Evolutionary conservation across 2,329 filamentous ascomycete species (phyloP).

Genomic region (Scedosporium boydii): DNA sequence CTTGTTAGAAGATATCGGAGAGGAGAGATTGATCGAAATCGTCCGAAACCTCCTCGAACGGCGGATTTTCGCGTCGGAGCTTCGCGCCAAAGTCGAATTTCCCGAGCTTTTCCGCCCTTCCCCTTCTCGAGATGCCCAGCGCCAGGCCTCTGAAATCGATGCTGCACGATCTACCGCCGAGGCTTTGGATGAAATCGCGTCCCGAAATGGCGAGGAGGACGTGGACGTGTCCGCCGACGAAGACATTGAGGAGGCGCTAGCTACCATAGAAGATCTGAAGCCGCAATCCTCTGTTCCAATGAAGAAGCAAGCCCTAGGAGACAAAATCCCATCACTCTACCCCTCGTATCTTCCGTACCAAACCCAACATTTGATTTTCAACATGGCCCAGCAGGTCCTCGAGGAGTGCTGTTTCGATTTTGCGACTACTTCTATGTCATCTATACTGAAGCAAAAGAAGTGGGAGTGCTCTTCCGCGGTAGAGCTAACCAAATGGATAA

Average conservation of each 20-base stretch:
- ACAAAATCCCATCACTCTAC: slow-evolving; percentile 16
- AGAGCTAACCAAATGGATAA: slow-evolving; percentile 26
- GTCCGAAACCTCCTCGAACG: slow-evolving; percentile 15
- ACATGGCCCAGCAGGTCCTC: slow-evolving; percentile 21
- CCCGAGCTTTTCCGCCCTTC: slow-evolving; percentile 21
- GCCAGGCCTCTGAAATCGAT: slow-evolving; percentile 19
- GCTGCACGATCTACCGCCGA: slow-evolving; percentile 7
- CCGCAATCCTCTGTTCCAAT: neutral
- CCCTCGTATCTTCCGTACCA: slow-evolving; percentile 23
- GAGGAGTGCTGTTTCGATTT: slow-evolving; percentile 31
- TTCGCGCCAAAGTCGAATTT: slow-evolving; percentile 22
- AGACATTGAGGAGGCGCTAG: neutral
- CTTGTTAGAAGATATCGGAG: neutral
- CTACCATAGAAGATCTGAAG: neutral
- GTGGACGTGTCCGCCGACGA: neutral
- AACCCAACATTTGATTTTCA: slow-evolving; percentile 26
- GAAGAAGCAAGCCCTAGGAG: neutral
- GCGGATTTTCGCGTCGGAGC: slow-evolving; percentile 21
- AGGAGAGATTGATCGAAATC: slow-evolving; percentile 6
- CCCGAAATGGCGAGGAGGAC: neutral
- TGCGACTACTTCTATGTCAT: slow-evolving; percentile 20
- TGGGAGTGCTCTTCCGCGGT: slow-evolving; percentile 25
- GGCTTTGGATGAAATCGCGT: neutral
- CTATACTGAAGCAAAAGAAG: slow-evolving; percentile 15
- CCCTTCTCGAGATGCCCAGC: slow-evolving; percentile 15